Base-by-base conservation (phyloP, 805 yeast genomes). In the Metahyphopichia silvanorum region DNA sequence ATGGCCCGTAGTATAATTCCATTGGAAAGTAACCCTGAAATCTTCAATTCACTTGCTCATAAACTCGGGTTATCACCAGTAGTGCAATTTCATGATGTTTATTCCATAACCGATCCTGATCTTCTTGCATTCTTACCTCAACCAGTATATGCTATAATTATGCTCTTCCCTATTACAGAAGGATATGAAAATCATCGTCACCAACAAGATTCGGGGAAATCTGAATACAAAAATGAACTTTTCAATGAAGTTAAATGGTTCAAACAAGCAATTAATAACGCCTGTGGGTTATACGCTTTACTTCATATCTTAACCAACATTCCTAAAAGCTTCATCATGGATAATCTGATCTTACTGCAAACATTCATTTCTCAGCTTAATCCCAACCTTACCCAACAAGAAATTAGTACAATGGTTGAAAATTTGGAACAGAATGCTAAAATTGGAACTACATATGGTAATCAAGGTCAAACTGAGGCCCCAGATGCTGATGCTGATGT, bases 211-310 rank as follows among this genome's bases (percentile, higher is more conserved):
- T 42, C 32, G 6, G 30, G 16, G 7, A 27, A 18, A 7, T n/a
- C 21, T 7, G 38, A 27, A 11, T 46, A 46, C 19, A 33, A 47
- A 9, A 55, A 57, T 27, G 66, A 65, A 29, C 35, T 46, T 14
- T 42, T 51, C 5, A 60, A 47, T 5, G 47, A 57, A 8, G 64
- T 79, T 11, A 43, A 71, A n/a, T 93, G 98, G 97, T 77, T 80
- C 46, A 78, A 77, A 44, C 98, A 91, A 50, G 79, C 88, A 1
- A 76, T 93, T 12, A 76, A 75, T 40, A 91, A 91, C 53, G 94
- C 95, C 0, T 91, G 98, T 63, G 98, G 98, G 4, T 71, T 94
- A 20, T 86, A 84, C 57, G 98, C 96, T 0, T 55, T 93, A 28
- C 61, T 91, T 15, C 97, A 91, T 47, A 41, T 63, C 1, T 47